A percentile compares a stretch with the other conserved stretches of the same genome.
Conservation (phyloP, 78 protist genomes). For the Ministeria vibrans region DNA sequence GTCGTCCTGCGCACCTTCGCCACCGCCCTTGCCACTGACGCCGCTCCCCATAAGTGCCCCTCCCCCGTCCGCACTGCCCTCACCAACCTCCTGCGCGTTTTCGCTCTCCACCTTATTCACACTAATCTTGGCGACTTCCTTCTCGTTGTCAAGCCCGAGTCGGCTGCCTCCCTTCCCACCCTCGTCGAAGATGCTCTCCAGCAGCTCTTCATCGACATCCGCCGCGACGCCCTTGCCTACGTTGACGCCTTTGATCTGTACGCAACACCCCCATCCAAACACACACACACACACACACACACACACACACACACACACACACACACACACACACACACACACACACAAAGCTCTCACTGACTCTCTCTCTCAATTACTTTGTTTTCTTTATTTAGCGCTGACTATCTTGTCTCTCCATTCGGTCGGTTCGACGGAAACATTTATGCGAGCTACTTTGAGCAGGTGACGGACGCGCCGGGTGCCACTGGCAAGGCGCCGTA, state of each 20-base stretch:
- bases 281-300: no score
- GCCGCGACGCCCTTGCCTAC: constrained; percentile 35
- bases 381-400: no score
- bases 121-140: background rate
- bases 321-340: no score
- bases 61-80: background rate
- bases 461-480: background rate
- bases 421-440: constrained; percentile 53
- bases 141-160: background rate
- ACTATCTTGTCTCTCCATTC: no score
- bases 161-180: background rate
- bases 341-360: no score
- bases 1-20: background rate
- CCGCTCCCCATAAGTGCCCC: background rate
- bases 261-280: no score
- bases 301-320: no score
- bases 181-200: background rate
- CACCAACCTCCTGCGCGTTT: background rate
- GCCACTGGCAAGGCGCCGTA: constrained; percentile 3
- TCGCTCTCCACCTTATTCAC: background rate
- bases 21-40: background rate
- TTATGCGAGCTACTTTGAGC: constrained; percentile 19
- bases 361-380: no score
- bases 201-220: background rate
- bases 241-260: constrained; percentile 51